A percentile compares a stretch with the other conserved stretches of the same genome.
Evolutionary conservation across 257 asterid species (phyloP).

Genomic region (Knoxia roxburghii): DNA sequence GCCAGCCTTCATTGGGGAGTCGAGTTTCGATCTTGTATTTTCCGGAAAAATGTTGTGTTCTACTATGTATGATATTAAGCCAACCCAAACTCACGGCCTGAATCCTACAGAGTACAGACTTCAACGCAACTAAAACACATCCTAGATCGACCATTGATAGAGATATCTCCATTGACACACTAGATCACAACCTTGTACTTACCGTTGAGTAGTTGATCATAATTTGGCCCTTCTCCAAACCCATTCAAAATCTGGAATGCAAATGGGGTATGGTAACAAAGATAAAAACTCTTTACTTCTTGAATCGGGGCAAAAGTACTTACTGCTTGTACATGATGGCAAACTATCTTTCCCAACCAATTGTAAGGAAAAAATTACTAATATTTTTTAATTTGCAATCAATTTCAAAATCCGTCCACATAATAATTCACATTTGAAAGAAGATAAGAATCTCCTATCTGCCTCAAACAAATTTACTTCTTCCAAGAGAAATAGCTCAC

Average conservation of each 20-base stretch:
- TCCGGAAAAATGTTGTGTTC: no score
- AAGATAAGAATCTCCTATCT: background rate
- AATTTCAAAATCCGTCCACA: slow-evolving; percentile 1
- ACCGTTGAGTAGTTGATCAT: no score
- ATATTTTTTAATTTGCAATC: slow-evolving; percentile 13
- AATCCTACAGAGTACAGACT: no score
- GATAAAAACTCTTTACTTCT: slow-evolving; percentile 1
- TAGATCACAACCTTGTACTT: no score
- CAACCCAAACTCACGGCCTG: no score
- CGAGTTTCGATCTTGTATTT: no score
- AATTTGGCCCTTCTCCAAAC: background rate
- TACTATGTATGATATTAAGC: no score
- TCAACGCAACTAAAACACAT: no score
- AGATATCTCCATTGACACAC: no score
- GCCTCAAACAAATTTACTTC: slow-evolving; percentile 4
- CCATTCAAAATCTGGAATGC: no score
- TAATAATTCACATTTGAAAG: slow-evolving; percentile 10
- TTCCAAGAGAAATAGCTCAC: slow-evolving; percentile 4
- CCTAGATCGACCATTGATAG: no score
- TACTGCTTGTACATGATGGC: background rate
- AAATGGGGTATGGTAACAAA: background rate
- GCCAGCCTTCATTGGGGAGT: no score
- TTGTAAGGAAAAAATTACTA: background rate
- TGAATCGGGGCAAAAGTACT: background rate
- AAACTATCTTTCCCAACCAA: background rate